Conservation (phyloP, 495 filamentous ascomycete genomes). For the Choiromyces venosus region DNA sequence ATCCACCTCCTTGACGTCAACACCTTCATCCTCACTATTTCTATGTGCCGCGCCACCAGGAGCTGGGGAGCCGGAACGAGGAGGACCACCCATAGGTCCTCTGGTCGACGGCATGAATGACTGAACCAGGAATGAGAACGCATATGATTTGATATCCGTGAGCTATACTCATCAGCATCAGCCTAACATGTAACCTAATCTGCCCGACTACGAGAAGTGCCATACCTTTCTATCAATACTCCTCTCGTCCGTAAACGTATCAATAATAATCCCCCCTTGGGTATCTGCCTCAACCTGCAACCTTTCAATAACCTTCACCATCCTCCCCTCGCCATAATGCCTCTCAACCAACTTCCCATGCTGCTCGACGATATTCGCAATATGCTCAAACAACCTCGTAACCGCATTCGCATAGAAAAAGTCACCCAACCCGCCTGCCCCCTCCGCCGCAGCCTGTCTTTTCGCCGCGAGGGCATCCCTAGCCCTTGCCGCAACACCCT, state of each 20-base stretch:
- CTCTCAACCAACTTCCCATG: slow-evolving; percentile 85
- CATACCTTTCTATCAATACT: slow-evolving; percentile 62
- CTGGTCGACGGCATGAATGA: slow-evolving; percentile 64
- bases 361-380: slow-evolving; percentile 88
- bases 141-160: slow-evolving; percentile 92
- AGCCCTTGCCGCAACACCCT: slow-evolving; percentile 79
- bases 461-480: slow-evolving; percentile 66
- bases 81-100: slow-evolving; percentile 24
- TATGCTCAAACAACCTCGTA: slow-evolving; percentile 92
- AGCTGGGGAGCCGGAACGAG: slow-evolving; percentile 59
- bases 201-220: not conserved
- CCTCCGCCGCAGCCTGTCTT: slow-evolving; percentile 38
- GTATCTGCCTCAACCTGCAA: slow-evolving; percentile 91
- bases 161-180: slow-evolving; percentile 45
- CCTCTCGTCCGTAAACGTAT: slow-evolving; percentile 90
- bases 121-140: slow-evolving; percentile 92
- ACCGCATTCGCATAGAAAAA: slow-evolving; percentile 90
- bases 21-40: slow-evolving; percentile 75
- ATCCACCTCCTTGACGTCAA: slow-evolving; percentile 93
- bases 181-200: not conserved
- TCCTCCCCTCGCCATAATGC: slow-evolving; percentile 85
- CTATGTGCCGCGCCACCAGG: slow-evolving; percentile 50
- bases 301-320: slow-evolving; percentile 92
- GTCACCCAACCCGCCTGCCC: slow-evolving; percentile 55
- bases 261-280: slow-evolving; percentile 93